Percentiles rank a stretch among this genome's conserved stretches.
Conservation (phyloP, 2,329 filamentous ascomycete genomes). For the Diplodia seriata region DNA sequence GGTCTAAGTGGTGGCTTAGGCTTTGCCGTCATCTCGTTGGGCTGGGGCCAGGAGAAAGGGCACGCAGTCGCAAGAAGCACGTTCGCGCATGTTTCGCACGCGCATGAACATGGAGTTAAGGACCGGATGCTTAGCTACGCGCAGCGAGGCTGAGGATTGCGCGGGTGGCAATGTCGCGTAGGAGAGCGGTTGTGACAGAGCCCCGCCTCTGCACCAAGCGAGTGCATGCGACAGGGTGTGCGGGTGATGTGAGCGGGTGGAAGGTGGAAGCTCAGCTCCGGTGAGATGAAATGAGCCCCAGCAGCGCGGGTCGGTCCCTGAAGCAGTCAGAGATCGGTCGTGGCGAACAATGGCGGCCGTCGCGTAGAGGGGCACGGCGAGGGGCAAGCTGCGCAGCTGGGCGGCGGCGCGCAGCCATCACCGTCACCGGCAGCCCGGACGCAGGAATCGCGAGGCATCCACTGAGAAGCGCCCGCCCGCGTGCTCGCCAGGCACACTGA, state of each 20-base stretch:
- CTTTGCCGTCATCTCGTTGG: background rate
- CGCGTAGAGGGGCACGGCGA: background rate
- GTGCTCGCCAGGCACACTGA: background rate
- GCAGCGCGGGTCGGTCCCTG: slow-evolving; percentile 24
- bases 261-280: slow-evolving; percentile 20
- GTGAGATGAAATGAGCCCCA: slow-evolving; percentile 17
- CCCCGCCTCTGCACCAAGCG: slow-evolving; percentile 22
- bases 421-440: slow-evolving; percentile 4
- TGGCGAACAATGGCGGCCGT: background rate
- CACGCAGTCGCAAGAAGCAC: background rate
- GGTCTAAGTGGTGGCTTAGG: no score
- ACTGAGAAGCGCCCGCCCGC: background rate
- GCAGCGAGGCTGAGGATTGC: slow-evolving; percentile 5
- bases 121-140: background rate
- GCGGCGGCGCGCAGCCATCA: background rate
- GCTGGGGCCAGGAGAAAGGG: background rate
- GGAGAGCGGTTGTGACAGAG: background rate
- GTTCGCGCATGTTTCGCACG: slow-evolving; percentile 26
- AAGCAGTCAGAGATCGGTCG: background rate
- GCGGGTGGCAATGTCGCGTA: slow-evolving; percentile 17
- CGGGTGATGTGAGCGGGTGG: slow-evolving; percentile 29
- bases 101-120: slow-evolving; percentile 24
- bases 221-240: slow-evolving; percentile 22
- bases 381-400: background rate
- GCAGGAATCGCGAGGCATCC: slow-evolving; percentile 20